phyloP scores from a whole-genome alignment of 345 rosid species.

The Camelina sativa region DNA sequence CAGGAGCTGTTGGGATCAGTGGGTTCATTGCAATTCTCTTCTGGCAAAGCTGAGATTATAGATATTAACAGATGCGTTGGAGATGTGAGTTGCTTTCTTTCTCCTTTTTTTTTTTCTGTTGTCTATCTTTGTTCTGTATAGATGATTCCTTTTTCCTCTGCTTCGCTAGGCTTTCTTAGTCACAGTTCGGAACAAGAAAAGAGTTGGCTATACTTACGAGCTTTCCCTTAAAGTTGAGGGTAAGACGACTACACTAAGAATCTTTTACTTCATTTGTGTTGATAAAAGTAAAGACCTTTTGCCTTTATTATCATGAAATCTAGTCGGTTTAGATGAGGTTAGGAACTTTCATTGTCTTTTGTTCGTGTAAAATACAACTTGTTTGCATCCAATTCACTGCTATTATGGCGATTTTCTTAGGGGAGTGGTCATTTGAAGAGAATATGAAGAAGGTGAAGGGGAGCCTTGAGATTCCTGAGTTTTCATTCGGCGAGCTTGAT shows the following conservation, averaged over 20 bases:
- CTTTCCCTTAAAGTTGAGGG: constrained; percentile 78
- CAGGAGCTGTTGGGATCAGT: constrained; percentile 79
- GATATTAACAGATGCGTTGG: constrained; percentile 79
- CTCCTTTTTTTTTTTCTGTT: not conserved
- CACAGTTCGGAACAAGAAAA: constrained; percentile 87
- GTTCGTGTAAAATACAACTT: not conserved
- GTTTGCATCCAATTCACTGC: not conserved
- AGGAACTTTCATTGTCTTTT: not conserved
- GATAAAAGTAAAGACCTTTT: not conserved
- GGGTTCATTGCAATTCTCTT: constrained; percentile 67
- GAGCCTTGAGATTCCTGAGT: constrained; percentile 74
- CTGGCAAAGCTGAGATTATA: constrained; percentile 71
- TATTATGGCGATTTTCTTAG: constrained; percentile 42
- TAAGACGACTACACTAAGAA: constrained; percentile 26
- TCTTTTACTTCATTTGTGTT: not conserved
- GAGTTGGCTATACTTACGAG: constrained; percentile 87
- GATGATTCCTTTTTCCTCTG: constrained; percentile 3
- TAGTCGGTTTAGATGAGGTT: not conserved
- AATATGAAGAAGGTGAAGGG: constrained; percentile 66
- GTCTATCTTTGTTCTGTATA: constrained; percentile 3
- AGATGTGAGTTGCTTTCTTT: constrained; percentile 61
- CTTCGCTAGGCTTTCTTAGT: constrained; percentile 81
- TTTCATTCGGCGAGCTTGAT: constrained; percentile 91
- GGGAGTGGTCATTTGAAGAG: constrained; percentile 81
- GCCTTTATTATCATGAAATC: not conserved